Conservation (phyloP, 2,329 filamentous ascomycete species). For the Aspergillus sp. region DNA sequence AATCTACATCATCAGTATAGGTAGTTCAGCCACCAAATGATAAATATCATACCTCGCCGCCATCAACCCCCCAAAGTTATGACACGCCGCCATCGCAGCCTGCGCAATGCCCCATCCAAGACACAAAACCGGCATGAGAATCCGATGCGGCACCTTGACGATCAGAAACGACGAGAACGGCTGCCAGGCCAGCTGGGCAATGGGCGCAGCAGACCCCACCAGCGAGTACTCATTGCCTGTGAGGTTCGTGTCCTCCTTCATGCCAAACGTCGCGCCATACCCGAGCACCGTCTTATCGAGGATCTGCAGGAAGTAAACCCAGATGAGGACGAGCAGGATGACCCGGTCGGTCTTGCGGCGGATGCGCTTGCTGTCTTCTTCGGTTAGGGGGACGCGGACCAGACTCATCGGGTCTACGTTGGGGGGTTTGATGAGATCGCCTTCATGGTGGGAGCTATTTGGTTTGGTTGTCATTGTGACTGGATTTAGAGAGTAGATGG, state of each 20-base stretch:
- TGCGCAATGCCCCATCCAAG: constrained; percentile 49
- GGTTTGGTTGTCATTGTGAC: constrained; percentile 7
- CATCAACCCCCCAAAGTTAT: constrained; percentile 43
- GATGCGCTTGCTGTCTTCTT: constrained; percentile 49
- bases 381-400: constrained; percentile 23
- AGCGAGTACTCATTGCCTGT: constrained; percentile 54
- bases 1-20: constrained; percentile 30
- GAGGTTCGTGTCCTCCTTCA: constrained; percentile 47
- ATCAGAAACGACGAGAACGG: constrained; percentile 58
- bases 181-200: constrained; percentile 59
- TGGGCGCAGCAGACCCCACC: constrained; percentile 53
- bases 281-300: constrained; percentile 57
- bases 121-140: constrained; percentile 50
- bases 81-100: constrained; percentile 43
- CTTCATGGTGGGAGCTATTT: constrained; percentile 15
- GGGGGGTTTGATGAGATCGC: constrained; percentile 7
- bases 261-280: constrained; percentile 54
- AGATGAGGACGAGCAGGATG: constrained; percentile 48
- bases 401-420: constrained; percentile 10
- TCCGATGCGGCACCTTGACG: constrained; percentile 56
- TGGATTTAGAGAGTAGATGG: too few species aligned
- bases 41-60: constrained; percentile 22
- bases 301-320: constrained; percentile 46
- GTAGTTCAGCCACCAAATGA: too few species aligned
- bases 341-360: constrained; percentile 57